Percentiles rank a stretch among this genome's conserved stretches.
These are phyloP conservation scores for Cryptococcus wingfieldii DNA, from an alignment of 1,284 basidiomycete species.

Conservation along the genomic window DNA sequence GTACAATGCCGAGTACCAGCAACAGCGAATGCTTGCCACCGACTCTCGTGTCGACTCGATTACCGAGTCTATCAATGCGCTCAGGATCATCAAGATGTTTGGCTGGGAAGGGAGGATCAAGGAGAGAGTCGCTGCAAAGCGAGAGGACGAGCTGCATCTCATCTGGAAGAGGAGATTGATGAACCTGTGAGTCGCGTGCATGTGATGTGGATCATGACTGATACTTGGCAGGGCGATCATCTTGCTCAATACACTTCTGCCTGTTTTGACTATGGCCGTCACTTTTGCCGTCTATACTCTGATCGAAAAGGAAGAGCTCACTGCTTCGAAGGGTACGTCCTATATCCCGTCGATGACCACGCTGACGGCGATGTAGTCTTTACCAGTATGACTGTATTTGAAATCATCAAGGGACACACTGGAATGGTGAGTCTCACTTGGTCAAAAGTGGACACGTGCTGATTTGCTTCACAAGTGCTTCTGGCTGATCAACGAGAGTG, in stretches of 20 bases:
- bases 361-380: conserved; percentile 29
- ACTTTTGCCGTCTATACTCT: conserved; percentile 62
- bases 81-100: conserved; percentile 64
- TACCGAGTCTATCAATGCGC: conserved; percentile 49
- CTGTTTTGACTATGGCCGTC: conserved; percentile 61
- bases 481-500: conserved; percentile 39
- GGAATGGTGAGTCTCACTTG: conserved; percentile 20
- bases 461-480: conserved; percentile 17
- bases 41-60: conserved; percentile 56
- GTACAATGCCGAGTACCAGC: conserved; percentile 34
- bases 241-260: conserved; percentile 57
- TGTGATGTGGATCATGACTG: neutral
- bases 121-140: conserved; percentile 53
- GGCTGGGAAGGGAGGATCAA: conserved; percentile 62
- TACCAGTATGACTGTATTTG: conserved; percentile 48
- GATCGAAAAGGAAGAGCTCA: conserved; percentile 51
- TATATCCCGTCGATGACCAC: neutral
- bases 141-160: conserved; percentile 57
- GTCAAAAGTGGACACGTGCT: too few species aligned
- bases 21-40: conserved; percentile 47
- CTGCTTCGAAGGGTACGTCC: conserved; percentile 43
- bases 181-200: conserved; percentile 23
- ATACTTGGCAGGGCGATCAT: neutral
- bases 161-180: conserved; percentile 41
- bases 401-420: conserved; percentile 41